These are phyloP conservation scores for Elsinoe perseae DNA, from an alignment of 2,329 filamentous ascomycete species.

Conservation along the genomic window DNA sequence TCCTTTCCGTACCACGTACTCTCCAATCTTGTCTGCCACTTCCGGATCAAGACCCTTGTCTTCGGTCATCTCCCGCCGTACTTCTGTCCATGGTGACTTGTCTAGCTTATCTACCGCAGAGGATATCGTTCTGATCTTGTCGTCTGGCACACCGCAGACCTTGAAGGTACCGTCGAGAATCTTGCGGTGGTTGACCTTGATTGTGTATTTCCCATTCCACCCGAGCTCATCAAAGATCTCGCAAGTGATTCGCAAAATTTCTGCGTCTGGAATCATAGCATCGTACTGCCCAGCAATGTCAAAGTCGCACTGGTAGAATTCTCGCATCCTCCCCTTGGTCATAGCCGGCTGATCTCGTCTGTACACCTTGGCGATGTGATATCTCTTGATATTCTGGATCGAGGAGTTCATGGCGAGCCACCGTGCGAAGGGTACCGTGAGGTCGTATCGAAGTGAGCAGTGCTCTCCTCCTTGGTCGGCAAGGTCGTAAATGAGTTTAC, in stretches of 20 bases:
- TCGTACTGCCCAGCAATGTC: slow-evolving; percentile 87
- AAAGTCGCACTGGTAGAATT: slow-evolving; percentile 97
- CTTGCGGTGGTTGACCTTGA: slow-evolving; percentile 93
- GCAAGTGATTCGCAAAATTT: slow-evolving; percentile 74
- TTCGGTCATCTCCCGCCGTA: slow-evolving; percentile 85
- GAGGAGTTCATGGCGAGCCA: slow-evolving; percentile 87
- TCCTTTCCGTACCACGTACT: slow-evolving; percentile 72
- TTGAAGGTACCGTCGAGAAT: slow-evolving; percentile 89
- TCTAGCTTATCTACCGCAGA: slow-evolving; percentile 94
- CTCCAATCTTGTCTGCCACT: slow-evolving; percentile 79
- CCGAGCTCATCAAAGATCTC: slow-evolving; percentile 79
- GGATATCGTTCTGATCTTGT: slow-evolving; percentile 83
- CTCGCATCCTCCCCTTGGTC: slow-evolving; percentile 85
- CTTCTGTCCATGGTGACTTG: slow-evolving; percentile 79
- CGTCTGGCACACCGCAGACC: slow-evolving; percentile 77
- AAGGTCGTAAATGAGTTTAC: slow-evolving; percentile 84
- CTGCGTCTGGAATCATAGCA: slow-evolving; percentile 84
- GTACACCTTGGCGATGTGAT: slow-evolving; percentile 92
- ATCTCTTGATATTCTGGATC: slow-evolving; percentile 79
- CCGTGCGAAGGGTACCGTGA: slow-evolving; percentile 84
- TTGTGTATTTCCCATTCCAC: slow-evolving; percentile 67
- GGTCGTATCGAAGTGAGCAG: slow-evolving; percentile 75
- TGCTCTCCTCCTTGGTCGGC: slow-evolving; percentile 82
- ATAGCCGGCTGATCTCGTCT: slow-evolving; percentile 75
- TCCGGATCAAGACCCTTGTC: slow-evolving; percentile 73